phyloP scores from a whole-genome alignment of 495 filamentous ascomycete genomes.

The Cairneyella variabilis region DNA sequence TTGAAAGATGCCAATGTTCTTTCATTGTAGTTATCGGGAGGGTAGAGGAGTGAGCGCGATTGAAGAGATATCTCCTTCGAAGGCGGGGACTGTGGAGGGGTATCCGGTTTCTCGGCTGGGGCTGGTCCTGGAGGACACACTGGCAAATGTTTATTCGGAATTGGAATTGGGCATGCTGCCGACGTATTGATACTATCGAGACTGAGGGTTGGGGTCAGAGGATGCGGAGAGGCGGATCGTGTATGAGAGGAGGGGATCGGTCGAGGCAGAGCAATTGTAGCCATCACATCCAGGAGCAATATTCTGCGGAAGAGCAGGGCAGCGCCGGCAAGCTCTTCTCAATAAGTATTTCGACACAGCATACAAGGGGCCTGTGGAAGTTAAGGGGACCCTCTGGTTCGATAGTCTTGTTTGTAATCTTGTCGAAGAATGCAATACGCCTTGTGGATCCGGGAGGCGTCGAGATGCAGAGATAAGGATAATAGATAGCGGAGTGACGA shows the following conservation, averaged over 20 bases:
- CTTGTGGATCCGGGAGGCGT: neutral
- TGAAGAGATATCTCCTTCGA: constrained; percentile 47
- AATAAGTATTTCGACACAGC: constrained; percentile 2
- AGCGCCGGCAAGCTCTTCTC: neutral
- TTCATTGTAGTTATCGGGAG: constrained; percentile 57
- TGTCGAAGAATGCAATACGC: neutral
- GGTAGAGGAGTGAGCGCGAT: constrained; percentile 67
- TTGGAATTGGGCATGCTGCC: constrained; percentile 44
- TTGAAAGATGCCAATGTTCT: constrained; percentile 53
- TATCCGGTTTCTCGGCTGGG: constrained; percentile 55
- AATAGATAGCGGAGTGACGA: neutral
- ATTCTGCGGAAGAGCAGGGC: neutral
- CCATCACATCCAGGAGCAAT: constrained; percentile 30
- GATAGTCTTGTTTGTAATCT: neutral
- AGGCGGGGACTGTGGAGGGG: constrained; percentile 62
- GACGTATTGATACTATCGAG: constrained; percentile 43
- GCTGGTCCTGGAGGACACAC: constrained; percentile 75
- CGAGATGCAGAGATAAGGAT: neutral
- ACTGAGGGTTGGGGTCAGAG: constrained; percentile 44
- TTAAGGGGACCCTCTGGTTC: neutral
- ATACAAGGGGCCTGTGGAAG: constrained; percentile 1
- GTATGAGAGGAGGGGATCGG: constrained; percentile 39
- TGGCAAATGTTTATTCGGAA: constrained; percentile 90
- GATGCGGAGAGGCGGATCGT: constrained; percentile 42
- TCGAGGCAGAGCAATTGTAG: constrained; percentile 49